phyloP scores from a whole-genome alignment of 495 filamentous ascomycete species.

The Neurospora intermedia region DNA sequence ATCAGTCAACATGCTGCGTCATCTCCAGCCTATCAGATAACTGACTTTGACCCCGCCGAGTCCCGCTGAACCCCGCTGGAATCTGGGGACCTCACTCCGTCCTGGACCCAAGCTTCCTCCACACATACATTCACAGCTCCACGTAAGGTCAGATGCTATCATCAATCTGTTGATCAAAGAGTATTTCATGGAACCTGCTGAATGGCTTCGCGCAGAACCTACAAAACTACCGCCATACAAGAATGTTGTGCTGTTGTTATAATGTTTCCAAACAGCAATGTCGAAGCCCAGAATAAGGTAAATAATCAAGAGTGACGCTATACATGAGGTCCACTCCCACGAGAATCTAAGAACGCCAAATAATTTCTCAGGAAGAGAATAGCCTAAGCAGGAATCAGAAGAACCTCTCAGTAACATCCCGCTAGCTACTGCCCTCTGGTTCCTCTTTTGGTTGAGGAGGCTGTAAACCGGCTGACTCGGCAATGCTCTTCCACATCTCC shows the following conservation, averaged over 20 bases:
- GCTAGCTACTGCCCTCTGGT: slow-evolving; percentile 17
- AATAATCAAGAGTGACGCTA: neutral
- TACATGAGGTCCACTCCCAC: neutral
- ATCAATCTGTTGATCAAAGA: neutral
- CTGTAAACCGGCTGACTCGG: slow-evolving; percentile 61
- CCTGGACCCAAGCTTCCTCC: neutral
- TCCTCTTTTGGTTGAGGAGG: slow-evolving; percentile 33
- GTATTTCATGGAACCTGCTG: neutral
- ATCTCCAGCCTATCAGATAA: neutral
- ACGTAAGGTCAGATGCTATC: neutral
- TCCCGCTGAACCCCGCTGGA: neutral
- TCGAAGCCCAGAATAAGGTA: neutral
- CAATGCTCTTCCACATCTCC: slow-evolving; percentile 77
- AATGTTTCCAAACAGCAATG: neutral
- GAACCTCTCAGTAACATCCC: neutral
- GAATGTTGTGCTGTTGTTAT: neutral
- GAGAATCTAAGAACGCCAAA: neutral
- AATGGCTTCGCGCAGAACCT: neutral
- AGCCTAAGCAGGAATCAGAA: neutral
- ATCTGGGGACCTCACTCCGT: neutral
- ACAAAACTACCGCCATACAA: neutral
- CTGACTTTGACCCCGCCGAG: neutral
- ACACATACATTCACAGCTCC: neutral
- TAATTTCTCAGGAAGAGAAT: neutral
- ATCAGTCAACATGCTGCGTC: neutral